Conservation (phyloP, 768 basidiomycete genomes). For the Pisolithus albus region DNA sequence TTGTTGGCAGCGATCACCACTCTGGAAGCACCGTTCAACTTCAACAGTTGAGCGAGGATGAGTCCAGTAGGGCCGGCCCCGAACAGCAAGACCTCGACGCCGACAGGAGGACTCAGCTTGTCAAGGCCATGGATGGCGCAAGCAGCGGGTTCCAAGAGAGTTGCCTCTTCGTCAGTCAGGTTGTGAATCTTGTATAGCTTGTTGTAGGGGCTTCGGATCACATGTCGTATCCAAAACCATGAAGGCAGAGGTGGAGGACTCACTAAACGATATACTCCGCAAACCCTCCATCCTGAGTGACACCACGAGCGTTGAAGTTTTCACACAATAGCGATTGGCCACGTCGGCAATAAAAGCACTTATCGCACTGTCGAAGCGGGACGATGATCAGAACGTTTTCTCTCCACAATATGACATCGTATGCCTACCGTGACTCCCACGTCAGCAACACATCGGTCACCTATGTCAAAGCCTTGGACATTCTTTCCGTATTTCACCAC, state of each 20-base stretch:
- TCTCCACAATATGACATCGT: background rate
- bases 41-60: constrained; percentile 81
- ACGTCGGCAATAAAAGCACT: constrained; percentile 83
- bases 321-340: constrained; percentile 82
- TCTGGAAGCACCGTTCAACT: constrained; percentile 74
- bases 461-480: constrained; percentile 66
- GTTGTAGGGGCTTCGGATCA: constrained; percentile 41
- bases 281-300: constrained; percentile 79
- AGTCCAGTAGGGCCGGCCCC: constrained; percentile 93
- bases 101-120: constrained; percentile 76
- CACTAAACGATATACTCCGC: constrained; percentile 85
- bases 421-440: constrained; percentile 58
- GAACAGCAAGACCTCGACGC: constrained; percentile 75
- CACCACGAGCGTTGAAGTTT: constrained; percentile 74
- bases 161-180: constrained; percentile 80
- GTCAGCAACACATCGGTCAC: constrained; percentile 83
- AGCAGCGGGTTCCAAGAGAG: constrained; percentile 82
- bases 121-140: constrained; percentile 92
- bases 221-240: background rate
- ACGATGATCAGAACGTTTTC: constrained; percentile 1
- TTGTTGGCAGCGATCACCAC: constrained; percentile 86
- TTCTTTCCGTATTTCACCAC: constrained; percentile 73
- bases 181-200: constrained; percentile 87
- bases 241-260: constrained; percentile 17
- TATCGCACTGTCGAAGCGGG: constrained; percentile 51